Base-by-base conservation (phyloP, 257 asterid species). In the Solanum tacnaense region DNA sequence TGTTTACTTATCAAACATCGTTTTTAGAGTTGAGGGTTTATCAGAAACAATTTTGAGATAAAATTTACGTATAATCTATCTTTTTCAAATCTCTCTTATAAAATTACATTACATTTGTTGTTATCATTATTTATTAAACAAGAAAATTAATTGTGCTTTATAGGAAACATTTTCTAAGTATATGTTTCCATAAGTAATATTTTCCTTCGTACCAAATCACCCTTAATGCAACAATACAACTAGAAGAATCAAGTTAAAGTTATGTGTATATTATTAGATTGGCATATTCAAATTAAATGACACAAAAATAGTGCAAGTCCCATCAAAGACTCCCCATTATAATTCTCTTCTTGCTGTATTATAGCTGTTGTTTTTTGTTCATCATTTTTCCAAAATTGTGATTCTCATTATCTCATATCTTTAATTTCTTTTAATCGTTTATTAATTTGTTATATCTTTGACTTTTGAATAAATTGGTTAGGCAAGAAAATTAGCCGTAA, bases 261-360 rank as follows among this genome's bases (percentile, higher is more conserved):
- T 74, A 20, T 20, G 31, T 21, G 20, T 21, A 18, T 72, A 35
- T 36, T 36, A 46, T 8, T 46, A 29, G 67, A 9, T 46, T 16
- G 27, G 2, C 27, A 81, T 20, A 18, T 79, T 79, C 68, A 29
- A 29, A 18, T 56, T 56, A 56, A 56, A 9, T 46, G 25, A 46
- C 18, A 46, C 41, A 16, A 46, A 78, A 18, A 81, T 27, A 29
- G 41, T 46, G 85, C 21, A 35, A 81, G 70, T 46, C 70, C 18
- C 70, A 29, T 29, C 85, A 81, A 81, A 29, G 85, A 81, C 41
- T 46, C 25, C 65, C 41, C 41, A 81, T 81, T 81, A 2, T 79
- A 46, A n/a, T 46, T 79, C 9, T 27, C 18, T 44, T 18, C 38
- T 79, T 79, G 85, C 85, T 44, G 35, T 46, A 9, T 16, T 81